Evolutionary conservation across 768 basidiomycete species (phyloP).

Genomic region (Aureoboletus auriporus): DNA sequence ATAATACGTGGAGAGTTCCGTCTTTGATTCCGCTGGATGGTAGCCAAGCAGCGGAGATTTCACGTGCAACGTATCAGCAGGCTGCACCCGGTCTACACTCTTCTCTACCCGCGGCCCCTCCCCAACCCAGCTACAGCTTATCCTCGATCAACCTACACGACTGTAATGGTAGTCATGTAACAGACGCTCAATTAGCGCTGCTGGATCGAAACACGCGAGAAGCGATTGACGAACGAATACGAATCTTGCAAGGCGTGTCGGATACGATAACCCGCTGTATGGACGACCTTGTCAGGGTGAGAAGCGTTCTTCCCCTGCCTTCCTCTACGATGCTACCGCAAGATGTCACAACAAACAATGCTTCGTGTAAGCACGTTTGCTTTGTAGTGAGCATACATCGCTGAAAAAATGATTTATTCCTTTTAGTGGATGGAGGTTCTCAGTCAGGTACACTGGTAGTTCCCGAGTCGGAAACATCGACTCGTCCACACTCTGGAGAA

Average conservation of each 20-base stretch:
- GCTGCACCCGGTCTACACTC: conserved; percentile 7
- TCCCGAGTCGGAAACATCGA: conserved; percentile 1
- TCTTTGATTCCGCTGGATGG: conserved; percentile 24
- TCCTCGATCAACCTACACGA: conserved; percentile 29
- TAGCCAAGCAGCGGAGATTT: neutral
- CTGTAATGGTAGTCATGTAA: conserved; percentile 12
- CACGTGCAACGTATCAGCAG: neutral
- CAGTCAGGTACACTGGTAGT: neutral
- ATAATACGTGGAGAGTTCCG: conserved; percentile 21
- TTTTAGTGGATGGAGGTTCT: neutral
- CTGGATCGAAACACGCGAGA: conserved; percentile 71
- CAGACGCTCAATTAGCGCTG: conserved; percentile 56
- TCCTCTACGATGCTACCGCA: conserved; percentile 10
- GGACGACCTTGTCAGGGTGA: conserved; percentile 72
- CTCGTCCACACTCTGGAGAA: neutral
- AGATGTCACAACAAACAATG: conserved; percentile 6
- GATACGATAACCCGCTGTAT: conserved; percentile 67
- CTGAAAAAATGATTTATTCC: neutral
- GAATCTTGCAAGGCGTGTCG: conserved; percentile 76
- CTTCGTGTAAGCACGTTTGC: conserved; percentile 12
- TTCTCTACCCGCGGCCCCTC: conserved; percentile 1
- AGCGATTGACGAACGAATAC: conserved; percentile 80
- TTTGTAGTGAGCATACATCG: neutral
- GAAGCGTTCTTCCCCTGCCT: conserved; percentile 61
- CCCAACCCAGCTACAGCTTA: neutral